Evolutionary conservation across 179 eudicot species (phyloP).

Genomic region (Beta lomatogona): DNA sequence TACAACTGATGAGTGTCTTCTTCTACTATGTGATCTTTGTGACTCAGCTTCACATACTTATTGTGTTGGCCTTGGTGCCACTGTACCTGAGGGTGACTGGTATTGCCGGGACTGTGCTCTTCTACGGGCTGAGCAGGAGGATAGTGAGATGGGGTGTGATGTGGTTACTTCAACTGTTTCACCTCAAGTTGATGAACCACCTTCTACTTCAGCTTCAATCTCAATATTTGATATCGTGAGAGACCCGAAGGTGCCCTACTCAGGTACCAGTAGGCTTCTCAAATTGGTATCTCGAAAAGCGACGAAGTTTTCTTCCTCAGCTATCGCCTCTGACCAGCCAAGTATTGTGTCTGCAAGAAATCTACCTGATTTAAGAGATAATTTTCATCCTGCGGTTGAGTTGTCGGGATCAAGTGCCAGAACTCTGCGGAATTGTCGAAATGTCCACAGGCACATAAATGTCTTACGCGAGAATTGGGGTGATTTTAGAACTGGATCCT

Average conservation of each 20-base stretch:
- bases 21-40: conserved; percentile 86
- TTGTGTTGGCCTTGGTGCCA: conserved; percentile 83
- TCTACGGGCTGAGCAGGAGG: conserved; percentile 56
- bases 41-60: conserved; percentile 76
- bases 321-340: conserved; percentile 21
- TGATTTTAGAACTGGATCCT: conserved; percentile 56
- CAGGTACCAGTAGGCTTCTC: conserved; percentile 41
- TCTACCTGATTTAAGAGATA: conserved; percentile 15
- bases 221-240: conserved; percentile 64
- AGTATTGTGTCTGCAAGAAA: conserved; percentile 10
- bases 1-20: conserved; percentile 58
- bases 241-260: conserved; percentile 33
- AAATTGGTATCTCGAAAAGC: conserved; percentile 23
- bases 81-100: conserved; percentile 96
- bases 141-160: conserved; percentile 33
- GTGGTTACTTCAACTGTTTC: conserved; percentile 24
- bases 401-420: conserved; percentile 48
- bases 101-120: conserved; percentile 72
- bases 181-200: conserved; percentile 5
- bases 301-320: conserved; percentile 27
- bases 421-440: conserved; percentile 57
- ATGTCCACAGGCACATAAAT: conserved; percentile 59
- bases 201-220: conserved; percentile 32
- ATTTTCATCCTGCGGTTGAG: conserved; percentile 1
- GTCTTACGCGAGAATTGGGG: conserved; percentile 82